Percentiles rank a stretch among this genome's conserved stretches.
Evolutionary conservation across 2,329 filamentous ascomycete species (phyloP).

Genomic region (Sporothrix schenckii): DNA sequence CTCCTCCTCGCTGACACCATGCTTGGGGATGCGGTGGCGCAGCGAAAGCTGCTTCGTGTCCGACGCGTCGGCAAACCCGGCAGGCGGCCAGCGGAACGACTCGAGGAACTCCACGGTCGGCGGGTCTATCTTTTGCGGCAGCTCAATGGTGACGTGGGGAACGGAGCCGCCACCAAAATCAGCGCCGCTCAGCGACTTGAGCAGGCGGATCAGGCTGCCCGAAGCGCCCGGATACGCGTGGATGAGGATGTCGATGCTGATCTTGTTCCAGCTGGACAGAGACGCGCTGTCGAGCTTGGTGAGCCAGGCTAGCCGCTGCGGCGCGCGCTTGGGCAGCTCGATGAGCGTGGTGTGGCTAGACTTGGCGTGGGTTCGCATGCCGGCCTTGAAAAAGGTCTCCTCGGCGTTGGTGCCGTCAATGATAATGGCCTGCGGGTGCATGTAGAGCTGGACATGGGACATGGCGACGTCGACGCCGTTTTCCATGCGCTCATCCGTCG

Average conservation of each 20-base stretch:
- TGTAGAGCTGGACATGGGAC: slow-evolving; percentile 69
- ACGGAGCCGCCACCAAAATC: slow-evolving; percentile 72
- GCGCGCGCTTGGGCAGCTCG: slow-evolving; percentile 67
- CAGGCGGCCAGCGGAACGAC: slow-evolving; percentile 68
- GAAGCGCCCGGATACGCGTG: slow-evolving; percentile 72
- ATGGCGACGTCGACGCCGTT: slow-evolving; percentile 66
- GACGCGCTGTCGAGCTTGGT: slow-evolving; percentile 74
- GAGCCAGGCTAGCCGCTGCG: slow-evolving; percentile 73
- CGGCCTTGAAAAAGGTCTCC: slow-evolving; percentile 67
- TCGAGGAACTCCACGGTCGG: slow-evolving; percentile 65
- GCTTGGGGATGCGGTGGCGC: slow-evolving; percentile 69
- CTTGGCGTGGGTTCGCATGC: slow-evolving; percentile 58
- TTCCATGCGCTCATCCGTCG: slow-evolving; percentile 70
- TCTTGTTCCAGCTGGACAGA: slow-evolving; percentile 74
- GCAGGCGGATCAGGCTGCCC: slow-evolving; percentile 73
- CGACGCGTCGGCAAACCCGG: slow-evolving; percentile 44
- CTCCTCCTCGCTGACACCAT: slow-evolving; percentile 65
- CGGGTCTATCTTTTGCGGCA: slow-evolving; percentile 71
- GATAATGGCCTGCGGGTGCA: slow-evolving; percentile 77
- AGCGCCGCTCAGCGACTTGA: slow-evolving; percentile 73
- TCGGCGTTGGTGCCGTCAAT: slow-evolving; percentile 70
- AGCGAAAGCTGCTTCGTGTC: slow-evolving; percentile 65
- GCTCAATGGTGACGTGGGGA: slow-evolving; percentile 81
- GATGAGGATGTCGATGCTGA: slow-evolving; percentile 79
- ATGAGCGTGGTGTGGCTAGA: slow-evolving; percentile 66